Conservation (phyloP, 352 stramenopile species). For the Ophiocytium majus region DNA sequence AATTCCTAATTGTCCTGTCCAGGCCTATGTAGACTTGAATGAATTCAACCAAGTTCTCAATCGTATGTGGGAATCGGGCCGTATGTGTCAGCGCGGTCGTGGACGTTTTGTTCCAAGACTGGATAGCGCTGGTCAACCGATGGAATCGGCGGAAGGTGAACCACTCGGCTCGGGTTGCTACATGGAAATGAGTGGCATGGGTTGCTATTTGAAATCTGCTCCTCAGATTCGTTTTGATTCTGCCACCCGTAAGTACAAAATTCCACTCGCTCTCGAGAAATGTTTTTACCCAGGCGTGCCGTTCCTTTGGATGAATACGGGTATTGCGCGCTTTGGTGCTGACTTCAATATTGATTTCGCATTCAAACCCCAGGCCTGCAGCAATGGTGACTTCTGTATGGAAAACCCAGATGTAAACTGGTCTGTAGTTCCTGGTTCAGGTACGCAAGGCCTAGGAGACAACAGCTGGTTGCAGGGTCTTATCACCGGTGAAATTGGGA, state of each 20-base stretch:
- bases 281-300: neutral
- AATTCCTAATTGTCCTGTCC: constrained; percentile 6
- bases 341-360: constrained; percentile 12
- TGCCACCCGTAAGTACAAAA: neutral
- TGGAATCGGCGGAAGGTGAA: neutral
- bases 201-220: constrained; percentile 3
- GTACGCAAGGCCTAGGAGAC: neutral
- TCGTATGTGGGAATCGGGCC: neutral
- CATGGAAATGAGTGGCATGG: constrained; percentile 6
- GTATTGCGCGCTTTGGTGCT: neutral
- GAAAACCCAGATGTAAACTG: neutral
- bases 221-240: neutral
- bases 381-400: neutral
- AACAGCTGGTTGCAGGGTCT: neutral
- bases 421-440: neutral
- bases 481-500: neutral
- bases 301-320: no score
- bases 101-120: neutral
- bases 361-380: neutral
- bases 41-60: neutral
- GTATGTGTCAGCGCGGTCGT: neutral
- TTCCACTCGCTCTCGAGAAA: neutral
- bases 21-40: constrained; percentile 15
- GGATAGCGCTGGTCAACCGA: neutral
- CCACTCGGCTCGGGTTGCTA: constrained; percentile 7